phyloP scores from a whole-genome alignment of 495 filamentous ascomycete genomes.

The Neurospora sp. region DNA sequence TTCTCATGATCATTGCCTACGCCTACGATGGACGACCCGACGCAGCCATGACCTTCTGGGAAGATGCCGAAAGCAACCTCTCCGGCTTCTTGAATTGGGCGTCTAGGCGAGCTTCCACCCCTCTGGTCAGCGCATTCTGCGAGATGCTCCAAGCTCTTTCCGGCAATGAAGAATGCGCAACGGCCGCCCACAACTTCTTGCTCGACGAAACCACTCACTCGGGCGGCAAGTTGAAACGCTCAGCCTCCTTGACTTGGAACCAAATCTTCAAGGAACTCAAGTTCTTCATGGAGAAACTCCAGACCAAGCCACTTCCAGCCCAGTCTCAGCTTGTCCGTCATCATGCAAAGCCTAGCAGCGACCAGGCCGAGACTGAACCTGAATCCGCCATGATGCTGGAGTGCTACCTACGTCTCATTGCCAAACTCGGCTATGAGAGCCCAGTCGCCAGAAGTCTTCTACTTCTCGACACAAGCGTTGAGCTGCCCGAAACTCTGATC shows the following conservation, averaged over 20 bases:
- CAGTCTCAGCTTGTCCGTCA: constrained; percentile 47
- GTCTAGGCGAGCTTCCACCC: constrained; percentile 81
- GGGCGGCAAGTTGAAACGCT: constrained; percentile 64
- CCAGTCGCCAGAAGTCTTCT: constrained; percentile 57
- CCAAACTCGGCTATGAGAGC: constrained; percentile 64
- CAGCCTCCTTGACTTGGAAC: constrained; percentile 74
- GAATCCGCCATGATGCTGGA: constrained; percentile 89
- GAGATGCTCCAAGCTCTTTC: constrained; percentile 87
- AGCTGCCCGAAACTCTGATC: constrained; percentile 55
- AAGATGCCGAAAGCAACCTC: constrained; percentile 76
- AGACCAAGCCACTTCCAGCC: constrained; percentile 46
- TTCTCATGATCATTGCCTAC: constrained; percentile 84
- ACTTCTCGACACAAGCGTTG: constrained; percentile 49
- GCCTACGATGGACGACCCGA: constrained; percentile 77
- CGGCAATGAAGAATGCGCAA: constrained; percentile 65
- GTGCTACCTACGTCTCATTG: constrained; percentile 78
- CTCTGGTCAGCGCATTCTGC: constrained; percentile 87
- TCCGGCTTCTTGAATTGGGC: constrained; percentile 94
- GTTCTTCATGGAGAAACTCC: constrained; percentile 58
- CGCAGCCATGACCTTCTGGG: constrained; percentile 80
- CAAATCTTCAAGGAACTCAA: constrained; percentile 87
- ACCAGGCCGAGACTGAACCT: constrained; percentile 57
- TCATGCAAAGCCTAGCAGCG: constrained; percentile 39
- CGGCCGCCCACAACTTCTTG: constrained; percentile 75
- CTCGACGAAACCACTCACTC: constrained; percentile 70